phyloP scores from a whole-genome alignment of 2,329 filamentous ascomycete species.

The Daldinia sp. region DNA sequence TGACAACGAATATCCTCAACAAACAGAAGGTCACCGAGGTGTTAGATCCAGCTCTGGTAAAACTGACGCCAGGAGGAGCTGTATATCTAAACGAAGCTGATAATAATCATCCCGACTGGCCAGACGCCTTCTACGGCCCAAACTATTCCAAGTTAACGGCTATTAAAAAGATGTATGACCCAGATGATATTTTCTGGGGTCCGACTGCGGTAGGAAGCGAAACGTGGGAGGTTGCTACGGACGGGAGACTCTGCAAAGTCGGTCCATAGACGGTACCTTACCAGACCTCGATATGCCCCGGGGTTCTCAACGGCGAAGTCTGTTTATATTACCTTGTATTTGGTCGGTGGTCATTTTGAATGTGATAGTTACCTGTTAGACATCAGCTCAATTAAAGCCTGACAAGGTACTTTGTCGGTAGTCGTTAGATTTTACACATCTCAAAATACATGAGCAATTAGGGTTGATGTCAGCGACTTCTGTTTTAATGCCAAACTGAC shows the following conservation, averaged over 20 bases:
- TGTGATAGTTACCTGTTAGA: too few species aligned
- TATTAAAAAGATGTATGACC: slow-evolving; percentile 2
- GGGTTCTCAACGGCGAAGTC: too few species aligned
- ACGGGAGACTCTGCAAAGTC: neutral
- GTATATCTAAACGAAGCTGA: neutral
- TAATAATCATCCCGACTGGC: neutral
- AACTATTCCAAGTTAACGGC: neutral
- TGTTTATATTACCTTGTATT: too few species aligned
- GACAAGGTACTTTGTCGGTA: too few species aligned
- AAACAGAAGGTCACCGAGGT: neutral
- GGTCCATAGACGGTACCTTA: neutral
- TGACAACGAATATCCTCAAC: neutral
- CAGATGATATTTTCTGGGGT: slow-evolving; percentile 1
- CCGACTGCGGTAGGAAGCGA: slow-evolving; percentile 1
- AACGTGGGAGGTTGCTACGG: neutral
- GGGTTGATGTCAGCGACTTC: too few species aligned
- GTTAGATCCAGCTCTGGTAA: neutral
- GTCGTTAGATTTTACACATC: too few species aligned
- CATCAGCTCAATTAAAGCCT: too few species aligned
- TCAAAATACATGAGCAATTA: too few species aligned
- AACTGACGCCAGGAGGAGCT: neutral
- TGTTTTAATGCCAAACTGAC: too few species aligned
- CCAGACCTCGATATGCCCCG: too few species aligned
- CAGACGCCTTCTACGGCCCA: neutral
- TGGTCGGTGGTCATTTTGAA: too few species aligned